Evolutionary conservation across 2,329 filamentous ascomycete species (phyloP), one percentile per base, ranked within the genome.

Genomic region (Claviceps humidiphila): DNA sequence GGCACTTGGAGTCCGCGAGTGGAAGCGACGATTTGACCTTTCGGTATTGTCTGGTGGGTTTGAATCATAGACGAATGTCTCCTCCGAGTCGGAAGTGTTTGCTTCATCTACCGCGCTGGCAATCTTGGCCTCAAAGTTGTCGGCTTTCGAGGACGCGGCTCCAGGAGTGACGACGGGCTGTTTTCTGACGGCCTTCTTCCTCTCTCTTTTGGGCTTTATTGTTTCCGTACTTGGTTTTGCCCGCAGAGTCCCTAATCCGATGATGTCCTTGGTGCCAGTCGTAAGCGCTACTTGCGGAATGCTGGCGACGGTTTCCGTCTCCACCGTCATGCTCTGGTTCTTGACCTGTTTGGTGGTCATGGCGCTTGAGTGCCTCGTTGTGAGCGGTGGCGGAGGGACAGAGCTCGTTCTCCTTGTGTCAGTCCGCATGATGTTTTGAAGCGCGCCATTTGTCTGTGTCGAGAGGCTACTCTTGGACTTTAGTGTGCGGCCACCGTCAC

Each of bases 21-120:
- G 91, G 67, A 91, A 89, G 55, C 89, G 80, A 57, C 81, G 79
- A n/a, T 78, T 78, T 39, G 63, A 57, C 42, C 81, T 74, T 51
- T 83, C 80, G 48, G 71, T 74, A 49, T 64, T 68, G 58, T 85
- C 82, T 50, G 88, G 87, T 9, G 91, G 93, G 63, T 98, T 98
- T 26, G 93, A 97, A 68, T 98, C 93, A 70, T 98, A 98, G 16
- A 98, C 93, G 67, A 97, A 98, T 0, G 93, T 97, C 68, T 97
- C 93, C 62, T 96, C 93, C 1, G 91, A 97, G 66, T 98, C 93
- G 6, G 91, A 96, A 13, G 91, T 95, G 66, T 96, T 87, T 45
- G 89, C 89, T 67, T 97, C 90, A 65, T 97, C 91, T 50, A 98
- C 89, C 8, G 91, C 91, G 66, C 84, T 96, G 49, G 91, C 91